These are phyloP conservation scores for Diaporthe destruens DNA, from an alignment of 2,329 filamentous ascomycete genomes.

Conservation along the genomic window DNA sequence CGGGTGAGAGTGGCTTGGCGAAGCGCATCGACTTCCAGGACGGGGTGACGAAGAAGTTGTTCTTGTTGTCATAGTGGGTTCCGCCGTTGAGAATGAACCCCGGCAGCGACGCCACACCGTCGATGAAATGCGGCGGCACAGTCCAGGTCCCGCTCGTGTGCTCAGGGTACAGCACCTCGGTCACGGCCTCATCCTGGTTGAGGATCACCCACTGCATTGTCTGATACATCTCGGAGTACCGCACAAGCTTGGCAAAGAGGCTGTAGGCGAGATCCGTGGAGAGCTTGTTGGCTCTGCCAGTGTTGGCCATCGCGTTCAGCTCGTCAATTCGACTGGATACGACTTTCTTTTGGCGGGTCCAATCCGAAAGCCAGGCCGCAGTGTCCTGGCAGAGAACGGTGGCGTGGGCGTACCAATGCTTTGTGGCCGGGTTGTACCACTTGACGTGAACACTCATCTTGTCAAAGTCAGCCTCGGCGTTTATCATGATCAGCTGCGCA, in stretches of 20 bases:
- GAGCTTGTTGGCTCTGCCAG: slow-evolving; percentile 6
- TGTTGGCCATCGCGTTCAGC: neutral
- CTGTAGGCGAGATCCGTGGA: slow-evolving; percentile 15
- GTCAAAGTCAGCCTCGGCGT: slow-evolving; percentile 5
- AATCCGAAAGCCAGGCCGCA: neutral
- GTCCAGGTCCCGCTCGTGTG: neutral
- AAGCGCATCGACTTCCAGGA: slow-evolving; percentile 22
- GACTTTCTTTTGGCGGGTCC: neutral
- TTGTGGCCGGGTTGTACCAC: slow-evolving; percentile 8
- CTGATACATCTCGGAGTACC: slow-evolving; percentile 14
- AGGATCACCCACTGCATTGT: slow-evolving; percentile 12
- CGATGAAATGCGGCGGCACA: slow-evolving; percentile 22
- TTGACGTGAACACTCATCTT: slow-evolving; percentile 17
- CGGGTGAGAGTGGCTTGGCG: neutral
- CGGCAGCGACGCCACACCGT: neutral
- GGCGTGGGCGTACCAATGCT: slow-evolving; percentile 19
- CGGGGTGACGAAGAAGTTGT: slow-evolving; percentile 25
- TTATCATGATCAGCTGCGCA: neutral
- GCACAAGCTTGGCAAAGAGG: slow-evolving; percentile 18
- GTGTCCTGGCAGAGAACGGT: slow-evolving; percentile 12
- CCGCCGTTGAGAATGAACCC: slow-evolving; percentile 23
- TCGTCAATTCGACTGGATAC: slow-evolving; percentile 6
- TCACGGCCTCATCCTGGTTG: slow-evolving; percentile 14
- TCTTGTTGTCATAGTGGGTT: slow-evolving; percentile 2
- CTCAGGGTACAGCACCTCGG: slow-evolving; percentile 1